Evolutionary conservation across 768 basidiomycete species (phyloP).

Genomic region (Hirschioporus abietinus): DNA sequence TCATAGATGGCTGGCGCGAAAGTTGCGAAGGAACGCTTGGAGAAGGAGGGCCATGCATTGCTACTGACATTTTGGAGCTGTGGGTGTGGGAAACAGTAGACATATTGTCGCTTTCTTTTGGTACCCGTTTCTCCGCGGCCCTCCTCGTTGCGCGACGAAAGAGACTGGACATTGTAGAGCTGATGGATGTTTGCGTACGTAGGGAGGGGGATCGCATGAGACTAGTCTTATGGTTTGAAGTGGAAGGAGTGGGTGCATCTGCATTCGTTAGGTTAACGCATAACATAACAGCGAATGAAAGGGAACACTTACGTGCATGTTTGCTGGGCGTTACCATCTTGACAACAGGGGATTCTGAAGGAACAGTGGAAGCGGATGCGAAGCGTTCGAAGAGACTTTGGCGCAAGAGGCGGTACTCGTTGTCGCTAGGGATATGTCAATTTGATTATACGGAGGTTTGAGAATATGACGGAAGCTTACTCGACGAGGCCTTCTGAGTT

Average conservation of each 20-base stretch:
- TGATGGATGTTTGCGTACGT: slow-evolving; percentile 45
- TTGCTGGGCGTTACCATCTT: slow-evolving; percentile 8
- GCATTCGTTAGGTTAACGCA: slow-evolving; percentile 10
- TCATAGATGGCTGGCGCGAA: slow-evolving; percentile 24
- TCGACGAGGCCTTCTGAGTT: slow-evolving; percentile 76
- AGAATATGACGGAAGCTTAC: slow-evolving; percentile 31
- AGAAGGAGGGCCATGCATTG: slow-evolving; percentile 16
- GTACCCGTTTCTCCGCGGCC: slow-evolving; percentile 13
- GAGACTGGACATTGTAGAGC: slow-evolving; percentile 45
- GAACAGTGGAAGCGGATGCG: slow-evolving; percentile 50
- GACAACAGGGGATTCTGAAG: slow-evolving; percentile 58
- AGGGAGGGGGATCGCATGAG: slow-evolving; percentile 45
- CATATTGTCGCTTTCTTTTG: slow-evolving; percentile 19
- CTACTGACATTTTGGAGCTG: slow-evolving; percentile 22
- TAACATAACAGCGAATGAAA: slow-evolving; percentile 8
- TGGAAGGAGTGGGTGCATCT: slow-evolving; percentile 13
- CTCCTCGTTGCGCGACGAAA: slow-evolving; percentile 43
- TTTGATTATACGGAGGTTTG: not conserved
- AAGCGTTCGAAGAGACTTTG: slow-evolving; percentile 83
- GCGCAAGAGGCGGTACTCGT: slow-evolving; percentile 79
- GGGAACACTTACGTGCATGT: slow-evolving; percentile 8
- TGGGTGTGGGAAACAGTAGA: not conserved
- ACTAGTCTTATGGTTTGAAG: slow-evolving; percentile 26
- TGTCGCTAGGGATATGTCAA: slow-evolving; percentile 47
- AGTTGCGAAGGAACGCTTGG: slow-evolving; percentile 8